Percentiles rank a stretch among this genome's conserved stretches.
phyloP scores from a whole-genome alignment of 2,329 filamentous ascomycete species.

The Ceratocystis smalleyi region DNA sequence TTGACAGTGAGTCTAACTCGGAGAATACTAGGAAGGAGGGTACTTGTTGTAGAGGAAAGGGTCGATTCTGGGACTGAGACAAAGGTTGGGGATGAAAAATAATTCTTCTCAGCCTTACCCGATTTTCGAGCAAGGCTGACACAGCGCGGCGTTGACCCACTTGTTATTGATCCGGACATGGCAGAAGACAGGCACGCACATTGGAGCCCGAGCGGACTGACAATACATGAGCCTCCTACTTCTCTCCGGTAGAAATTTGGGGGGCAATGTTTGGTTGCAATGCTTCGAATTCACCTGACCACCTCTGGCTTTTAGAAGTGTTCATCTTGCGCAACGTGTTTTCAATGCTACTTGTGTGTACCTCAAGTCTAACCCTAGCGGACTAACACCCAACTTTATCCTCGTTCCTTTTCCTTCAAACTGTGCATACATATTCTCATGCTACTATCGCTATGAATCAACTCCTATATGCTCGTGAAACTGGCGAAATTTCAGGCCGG shows the following conservation, averaged over 20 bases:
- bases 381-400: neutral
- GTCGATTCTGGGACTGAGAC: neutral
- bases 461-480: constrained; percentile 59
- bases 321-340: too few species aligned
- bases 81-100: neutral
- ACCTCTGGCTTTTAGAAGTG: too few species aligned
- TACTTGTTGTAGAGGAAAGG: neutral
- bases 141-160: neutral
- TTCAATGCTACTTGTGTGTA: too few species aligned
- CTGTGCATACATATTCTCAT: neutral
- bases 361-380: too few species aligned
- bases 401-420: neutral
- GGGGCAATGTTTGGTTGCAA: too few species aligned
- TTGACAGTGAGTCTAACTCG: neutral
- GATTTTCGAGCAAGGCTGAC: constrained; percentile 2
- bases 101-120: constrained; percentile 2
- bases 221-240: too few species aligned
- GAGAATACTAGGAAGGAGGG: neutral
- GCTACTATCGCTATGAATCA: constrained; percentile 42
- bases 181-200: neutral
- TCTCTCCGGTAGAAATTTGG: too few species aligned
- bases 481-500: constrained; percentile 49
- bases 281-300: too few species aligned
- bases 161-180: neutral
- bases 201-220: too few species aligned